phyloP scores from a whole-genome alignment of 441 rosid genomes.

The Syzygium syzygioides region DNA sequence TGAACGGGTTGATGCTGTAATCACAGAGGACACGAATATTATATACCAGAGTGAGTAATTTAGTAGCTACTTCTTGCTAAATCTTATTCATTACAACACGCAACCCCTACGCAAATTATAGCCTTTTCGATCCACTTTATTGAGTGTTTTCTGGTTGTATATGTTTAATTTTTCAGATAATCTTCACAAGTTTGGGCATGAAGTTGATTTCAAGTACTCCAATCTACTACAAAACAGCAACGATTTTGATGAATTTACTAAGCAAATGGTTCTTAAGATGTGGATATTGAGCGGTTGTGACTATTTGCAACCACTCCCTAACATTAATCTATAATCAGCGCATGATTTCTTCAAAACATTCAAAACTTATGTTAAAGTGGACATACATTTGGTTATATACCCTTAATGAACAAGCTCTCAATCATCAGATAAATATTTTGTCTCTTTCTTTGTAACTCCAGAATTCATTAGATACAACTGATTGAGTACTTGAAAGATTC shows the following conservation, averaged over 20 bases:
- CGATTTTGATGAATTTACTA: conserved; percentile 65
- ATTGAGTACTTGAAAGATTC: conserved; percentile 65
- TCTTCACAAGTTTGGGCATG: conserved; percentile 93
- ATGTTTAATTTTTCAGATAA: conserved; percentile 37
- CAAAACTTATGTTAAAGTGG: conserved; percentile 72
- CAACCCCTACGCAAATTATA: background rate
- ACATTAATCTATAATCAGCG: conserved; percentile 53
- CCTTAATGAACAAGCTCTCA: too few relatives aligned
- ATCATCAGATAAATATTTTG: background rate
- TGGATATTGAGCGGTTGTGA: conserved; percentile 57
- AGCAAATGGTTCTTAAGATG: conserved; percentile 23
- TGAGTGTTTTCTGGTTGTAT: background rate
- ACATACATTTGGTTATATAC: background rate
- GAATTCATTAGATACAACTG: conserved; percentile 26
- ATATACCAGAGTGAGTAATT: conserved; percentile 81
- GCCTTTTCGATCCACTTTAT: background rate
- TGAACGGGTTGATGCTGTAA: conserved; percentile 77
- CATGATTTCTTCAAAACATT: conserved; percentile 63
- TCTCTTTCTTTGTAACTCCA: conserved; percentile 3
- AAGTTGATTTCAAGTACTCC: conserved; percentile 70
- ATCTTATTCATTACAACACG: background rate
- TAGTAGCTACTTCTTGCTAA: background rate
- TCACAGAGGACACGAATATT: conserved; percentile 96
- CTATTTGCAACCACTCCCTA: conserved; percentile 75
- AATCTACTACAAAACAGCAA: conserved; percentile 67